phyloP scores from a whole-genome alignment of 2,329 filamentous ascomycete species.

The Penicillium sp. region DNA sequence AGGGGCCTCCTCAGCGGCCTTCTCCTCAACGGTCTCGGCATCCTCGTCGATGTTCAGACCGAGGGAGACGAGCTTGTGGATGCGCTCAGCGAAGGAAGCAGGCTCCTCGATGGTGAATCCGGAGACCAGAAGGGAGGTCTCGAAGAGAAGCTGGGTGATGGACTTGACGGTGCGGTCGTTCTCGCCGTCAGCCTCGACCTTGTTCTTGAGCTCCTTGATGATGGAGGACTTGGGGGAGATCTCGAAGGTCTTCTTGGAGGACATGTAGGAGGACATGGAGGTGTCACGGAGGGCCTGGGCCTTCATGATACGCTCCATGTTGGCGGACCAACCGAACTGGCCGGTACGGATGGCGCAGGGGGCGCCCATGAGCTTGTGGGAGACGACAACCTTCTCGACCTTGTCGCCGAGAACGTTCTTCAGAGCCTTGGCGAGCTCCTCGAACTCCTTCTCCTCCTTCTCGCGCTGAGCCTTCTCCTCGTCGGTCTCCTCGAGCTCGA shows the following conservation, averaged over 20 bases:
- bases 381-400: conserved; percentile 99
- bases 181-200: conserved; percentile 97
- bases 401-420: conserved; percentile 99
- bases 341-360: conserved; percentile 99
- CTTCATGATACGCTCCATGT: conserved; percentile 99
- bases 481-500: conserved; percentile 99
- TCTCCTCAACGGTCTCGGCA: conserved; percentile 69
- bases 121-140: conserved; percentile 97
- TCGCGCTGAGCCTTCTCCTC: conserved; percentile 98
- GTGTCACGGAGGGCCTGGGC: conserved; percentile 99
- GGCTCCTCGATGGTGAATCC: conserved; percentile 99
- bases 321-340: conserved; percentile 99
- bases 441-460: conserved; percentile 97
- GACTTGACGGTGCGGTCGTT: conserved; percentile 99
- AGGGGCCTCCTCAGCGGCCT: conserved; percentile 60
- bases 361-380: conserved; percentile 91
- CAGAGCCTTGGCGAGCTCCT: conserved; percentile 90
- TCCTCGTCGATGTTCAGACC: conserved; percentile 97
- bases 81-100: conserved; percentile 95
- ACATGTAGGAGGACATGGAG: conserved; percentile 99
- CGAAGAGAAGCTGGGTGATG: conserved; percentile 96
- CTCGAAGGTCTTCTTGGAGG: conserved; percentile 99
- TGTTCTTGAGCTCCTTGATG: conserved; percentile 98
- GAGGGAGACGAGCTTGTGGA: conserved; percentile 98
- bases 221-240: conserved; percentile 99